Evolutionary conservation across 768 basidiomycete species (phyloP).

Genomic region (Russula foetens): DNA sequence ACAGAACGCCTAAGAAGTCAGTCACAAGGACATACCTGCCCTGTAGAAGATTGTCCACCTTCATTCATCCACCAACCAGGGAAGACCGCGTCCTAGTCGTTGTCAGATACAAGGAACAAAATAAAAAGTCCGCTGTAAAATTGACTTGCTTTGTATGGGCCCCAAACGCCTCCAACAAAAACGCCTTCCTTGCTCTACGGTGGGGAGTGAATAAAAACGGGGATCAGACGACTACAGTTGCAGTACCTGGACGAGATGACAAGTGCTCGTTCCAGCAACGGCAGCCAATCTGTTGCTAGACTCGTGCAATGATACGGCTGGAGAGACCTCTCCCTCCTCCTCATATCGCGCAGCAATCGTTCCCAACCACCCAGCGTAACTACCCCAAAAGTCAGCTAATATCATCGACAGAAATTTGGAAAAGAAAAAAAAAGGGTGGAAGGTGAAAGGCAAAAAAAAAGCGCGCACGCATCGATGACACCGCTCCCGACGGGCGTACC

Average conservation of each 20-base stretch:
- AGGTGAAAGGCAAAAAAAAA: background rate
- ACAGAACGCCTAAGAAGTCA: background rate
- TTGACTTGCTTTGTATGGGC: slow-evolving; percentile 61
- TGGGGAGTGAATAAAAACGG: too few species aligned
- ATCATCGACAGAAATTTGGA: background rate
- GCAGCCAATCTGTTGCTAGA: slow-evolving; percentile 80
- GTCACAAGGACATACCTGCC: slow-evolving; percentile 46
- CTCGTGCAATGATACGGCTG: slow-evolving; percentile 58
- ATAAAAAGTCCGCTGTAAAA: background rate
- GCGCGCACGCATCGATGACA: slow-evolving; percentile 83
- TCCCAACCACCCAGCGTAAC: slow-evolving; percentile 95
- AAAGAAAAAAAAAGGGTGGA: too few species aligned
- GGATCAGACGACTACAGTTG: background rate
- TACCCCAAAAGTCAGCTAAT: slow-evolving; percentile 22
- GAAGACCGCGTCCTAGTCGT: slow-evolving; percentile 70
- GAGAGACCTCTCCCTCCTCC: slow-evolving; percentile 41
- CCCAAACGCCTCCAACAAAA: slow-evolving; percentile 91
- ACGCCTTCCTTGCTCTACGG: slow-evolving; percentile 40
- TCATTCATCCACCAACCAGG: slow-evolving; percentile 99
- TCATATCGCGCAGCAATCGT: slow-evolving; percentile 78
- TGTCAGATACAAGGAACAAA: background rate
- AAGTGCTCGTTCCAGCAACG: slow-evolving; percentile 94
- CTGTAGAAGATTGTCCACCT: slow-evolving; percentile 96
- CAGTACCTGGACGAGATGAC: slow-evolving; percentile 81
- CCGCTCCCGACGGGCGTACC: slow-evolving; percentile 93